Evolutionary conservation across 1,139 yeast genomes (phyloP), one percentile per base, ranked within the genome.

Genomic region (Trichomonascaceae sp.): DNA sequence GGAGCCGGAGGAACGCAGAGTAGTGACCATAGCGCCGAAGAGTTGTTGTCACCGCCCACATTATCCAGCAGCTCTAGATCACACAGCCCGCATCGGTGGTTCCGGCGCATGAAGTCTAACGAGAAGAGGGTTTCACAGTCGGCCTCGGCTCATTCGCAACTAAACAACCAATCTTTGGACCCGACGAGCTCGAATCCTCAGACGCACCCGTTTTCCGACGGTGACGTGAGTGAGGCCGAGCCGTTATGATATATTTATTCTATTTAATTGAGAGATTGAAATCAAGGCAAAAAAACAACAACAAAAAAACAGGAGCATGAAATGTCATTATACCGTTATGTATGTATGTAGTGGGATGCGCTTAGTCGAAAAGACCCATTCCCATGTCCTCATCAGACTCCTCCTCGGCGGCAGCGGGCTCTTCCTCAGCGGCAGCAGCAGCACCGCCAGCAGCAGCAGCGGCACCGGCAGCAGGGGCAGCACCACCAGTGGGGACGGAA

Each of bases 401-500:
- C 57, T 70, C 77, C 56, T 66, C 73, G 58, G 69, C 77, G 54
- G 65, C 74, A 60, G 69, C 80, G 53, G 65, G 79, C 52, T 64
- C 76, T 49, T 60, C 77, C 47, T 58, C 80, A 56, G 65, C 89
- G 47, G 66, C 93, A 44, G 66, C 93, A 48, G 70, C 93, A 47
- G 69, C 84, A 55, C 66, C 82, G 55, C 64, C 76, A 55, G 68
- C 71, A 50, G 74, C 71, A 54, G 77, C 74, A 56, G 77, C 76
- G 59, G 72, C 74, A 55, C 69, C 75, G 59, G 70, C 71, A 54
- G 72, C 70, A 57, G 81, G 71, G 54, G 82, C 73, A 61, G 87
- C 87, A 70, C 89, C 96, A 67, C 94, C 98, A 62, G 95, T 61
- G 69, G 98, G 97, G 51, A 87, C 94, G 49, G 96, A 73, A 53